Evolutionary conservation across 371 early-diverging fungal genomes (phyloP).

Genomic region (Mortierella sp.): DNA sequence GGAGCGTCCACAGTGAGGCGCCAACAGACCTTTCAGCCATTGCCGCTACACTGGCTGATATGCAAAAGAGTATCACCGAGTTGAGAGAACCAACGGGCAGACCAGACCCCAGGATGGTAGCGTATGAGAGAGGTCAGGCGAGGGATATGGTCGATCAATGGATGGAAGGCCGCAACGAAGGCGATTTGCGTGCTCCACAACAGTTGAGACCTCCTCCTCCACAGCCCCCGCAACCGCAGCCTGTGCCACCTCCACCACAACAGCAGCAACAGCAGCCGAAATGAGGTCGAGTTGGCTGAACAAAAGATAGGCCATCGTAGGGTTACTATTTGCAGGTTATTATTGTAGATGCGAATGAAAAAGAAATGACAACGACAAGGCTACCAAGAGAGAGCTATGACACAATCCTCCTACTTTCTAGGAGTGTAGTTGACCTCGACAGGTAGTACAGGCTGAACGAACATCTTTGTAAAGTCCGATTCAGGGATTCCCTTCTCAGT

Average conservation of each 20-base stretch:
- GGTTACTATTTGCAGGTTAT: too few relatives aligned
- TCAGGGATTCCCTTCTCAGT: conserved; percentile 78
- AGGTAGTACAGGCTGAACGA: conserved; percentile 85
- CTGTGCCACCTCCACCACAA: too few relatives aligned
- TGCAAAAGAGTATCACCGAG: conserved; percentile 13
- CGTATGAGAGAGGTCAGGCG: conserved; percentile 12
- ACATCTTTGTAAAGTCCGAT: conserved; percentile 90
- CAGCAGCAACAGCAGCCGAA: too few relatives aligned
- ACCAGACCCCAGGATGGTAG: conserved; percentile 7
- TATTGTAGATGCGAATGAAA: conserved; percentile 4
- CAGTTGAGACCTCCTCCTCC: background rate
- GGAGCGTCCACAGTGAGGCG: too few relatives aligned
- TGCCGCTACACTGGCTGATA: background rate
- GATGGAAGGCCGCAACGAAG: background rate
- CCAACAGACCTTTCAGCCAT: too few relatives aligned
- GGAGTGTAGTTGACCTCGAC: conserved; percentile 73
- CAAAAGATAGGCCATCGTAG: too few relatives aligned
- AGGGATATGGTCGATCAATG: conserved; percentile 15
- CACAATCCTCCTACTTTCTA: conserved; percentile 62
- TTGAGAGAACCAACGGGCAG: conserved; percentile 8
- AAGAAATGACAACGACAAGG: background rate
- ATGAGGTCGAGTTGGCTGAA: too few relatives aligned
- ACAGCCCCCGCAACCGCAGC: background rate
- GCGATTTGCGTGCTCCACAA: background rate
- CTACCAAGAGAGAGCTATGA: too few relatives aligned